Evolutionary conservation across 2,329 filamentous ascomycete genomes (phyloP).

Genomic region (Talaromyces sp.): DNA sequence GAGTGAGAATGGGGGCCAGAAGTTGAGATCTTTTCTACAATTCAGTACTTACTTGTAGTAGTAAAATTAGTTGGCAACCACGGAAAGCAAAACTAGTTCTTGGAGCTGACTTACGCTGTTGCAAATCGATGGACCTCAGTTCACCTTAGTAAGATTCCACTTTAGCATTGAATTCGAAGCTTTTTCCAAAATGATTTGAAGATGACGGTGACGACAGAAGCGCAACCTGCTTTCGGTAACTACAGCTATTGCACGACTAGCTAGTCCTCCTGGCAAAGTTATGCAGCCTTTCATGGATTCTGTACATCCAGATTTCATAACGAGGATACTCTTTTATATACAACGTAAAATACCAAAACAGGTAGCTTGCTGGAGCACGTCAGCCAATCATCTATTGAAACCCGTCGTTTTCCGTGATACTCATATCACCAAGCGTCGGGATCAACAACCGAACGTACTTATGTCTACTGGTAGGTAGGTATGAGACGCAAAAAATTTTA

Average conservation of each 20-base stretch:
- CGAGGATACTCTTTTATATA: not conserved
- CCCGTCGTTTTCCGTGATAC: no score
- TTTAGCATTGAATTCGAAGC: not conserved
- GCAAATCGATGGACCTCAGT: not conserved
- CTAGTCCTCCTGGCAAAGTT: not conserved
- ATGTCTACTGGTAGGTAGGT: not conserved
- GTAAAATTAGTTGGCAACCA: not conserved
- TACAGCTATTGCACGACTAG: not conserved
- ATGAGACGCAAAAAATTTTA: not conserved
- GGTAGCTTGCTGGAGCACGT: no score
- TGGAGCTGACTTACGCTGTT: not conserved
- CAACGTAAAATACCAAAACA: no score
- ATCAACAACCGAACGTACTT: not conserved
- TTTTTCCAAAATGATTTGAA: not conserved
- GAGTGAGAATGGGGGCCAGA: not conserved
- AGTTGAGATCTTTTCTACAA: not conserved
- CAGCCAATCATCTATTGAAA: no score
- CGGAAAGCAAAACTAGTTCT: not conserved
- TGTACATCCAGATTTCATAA: not conserved
- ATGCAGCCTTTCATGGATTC: not conserved
- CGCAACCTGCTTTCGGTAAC: not conserved
- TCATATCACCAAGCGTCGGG: no score
- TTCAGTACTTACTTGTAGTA: not conserved
- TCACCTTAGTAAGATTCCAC: not conserved
- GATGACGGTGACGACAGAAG: not conserved